Percentiles rank a stretch among this genome's conserved stretches.
phyloP scores from a whole-genome alignment of 176 grass and related monocot species.

The Cenchrus americanus region DNA sequence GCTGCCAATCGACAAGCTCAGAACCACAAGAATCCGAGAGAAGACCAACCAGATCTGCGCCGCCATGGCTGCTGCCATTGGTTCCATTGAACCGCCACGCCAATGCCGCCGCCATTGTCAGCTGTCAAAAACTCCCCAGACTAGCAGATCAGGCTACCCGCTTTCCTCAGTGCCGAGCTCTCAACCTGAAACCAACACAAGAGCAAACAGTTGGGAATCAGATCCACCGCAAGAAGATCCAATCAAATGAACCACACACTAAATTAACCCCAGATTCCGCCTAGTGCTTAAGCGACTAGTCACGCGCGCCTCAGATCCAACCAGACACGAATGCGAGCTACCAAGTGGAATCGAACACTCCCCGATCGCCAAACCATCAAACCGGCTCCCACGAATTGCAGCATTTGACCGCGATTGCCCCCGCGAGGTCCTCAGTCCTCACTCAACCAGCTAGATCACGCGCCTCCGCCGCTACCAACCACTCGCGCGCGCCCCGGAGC shows the following conservation, averaged over 20 bases:
- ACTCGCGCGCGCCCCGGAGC: neutral
- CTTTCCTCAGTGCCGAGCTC: slow-evolving; percentile 36
- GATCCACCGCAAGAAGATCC: slow-evolving; percentile 31
- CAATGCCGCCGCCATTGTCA: slow-evolving; percentile 75
- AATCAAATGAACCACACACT: neutral
- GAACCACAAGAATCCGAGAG: slow-evolving; percentile 19
- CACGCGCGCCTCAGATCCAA: slow-evolving; percentile 36
- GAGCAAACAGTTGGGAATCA: slow-evolving; percentile 21
- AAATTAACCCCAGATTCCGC: neutral
- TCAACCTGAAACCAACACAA: slow-evolving; percentile 57
- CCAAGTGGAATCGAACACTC: neutral
- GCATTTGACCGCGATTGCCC: slow-evolving; percentile 28
- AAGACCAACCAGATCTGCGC: slow-evolving; percentile 83
- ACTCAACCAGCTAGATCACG: slow-evolving; percentile 10
- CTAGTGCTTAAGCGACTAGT: neutral
- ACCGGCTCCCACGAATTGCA: neutral
- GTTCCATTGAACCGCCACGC: slow-evolving; percentile 84
- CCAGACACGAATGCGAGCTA: neutral
- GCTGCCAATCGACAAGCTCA: slow-evolving; percentile 18
- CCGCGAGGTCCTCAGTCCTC: neutral
- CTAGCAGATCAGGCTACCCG: slow-evolving; percentile 38
- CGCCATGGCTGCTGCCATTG: slow-evolving; percentile 67
- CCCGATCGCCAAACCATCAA: slow-evolving; percentile 2
- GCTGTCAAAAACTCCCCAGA: slow-evolving; percentile 20
- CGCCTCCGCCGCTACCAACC: neutral